phyloP scores from a whole-genome alignment of 1,139 yeast species.

The Saccharomycopsis crataegensis region DNA sequence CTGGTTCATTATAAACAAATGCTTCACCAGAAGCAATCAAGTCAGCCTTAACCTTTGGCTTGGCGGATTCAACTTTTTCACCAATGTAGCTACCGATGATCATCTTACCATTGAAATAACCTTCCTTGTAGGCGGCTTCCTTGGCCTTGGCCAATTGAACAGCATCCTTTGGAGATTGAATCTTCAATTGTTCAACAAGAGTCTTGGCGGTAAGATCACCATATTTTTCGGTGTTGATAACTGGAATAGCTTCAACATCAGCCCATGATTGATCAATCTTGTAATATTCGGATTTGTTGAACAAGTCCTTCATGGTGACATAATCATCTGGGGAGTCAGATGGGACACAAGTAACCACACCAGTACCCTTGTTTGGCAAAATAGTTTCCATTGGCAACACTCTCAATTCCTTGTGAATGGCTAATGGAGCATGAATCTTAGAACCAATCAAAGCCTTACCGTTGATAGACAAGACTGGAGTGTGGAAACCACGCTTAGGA shows the following conservation, averaged over 20 bases:
- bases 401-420: conserved; percentile 62
- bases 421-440: conserved; percentile 77
- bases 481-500: conserved; percentile 76
- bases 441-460: conserved; percentile 84
- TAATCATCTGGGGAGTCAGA: conserved; percentile 97
- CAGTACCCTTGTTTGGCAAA: conserved; percentile 92
- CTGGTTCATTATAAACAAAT: conserved; percentile 92
- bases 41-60: conserved; percentile 79
- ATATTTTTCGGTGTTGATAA: conserved; percentile 74
- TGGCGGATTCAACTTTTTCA: conserved; percentile 84
- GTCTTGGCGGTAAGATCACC: conserved; percentile 87
- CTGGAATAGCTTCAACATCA: conserved; percentile 54
- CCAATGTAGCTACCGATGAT: conserved; percentile 78
- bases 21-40: conserved; percentile 72
- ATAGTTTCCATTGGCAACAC: conserved; percentile 98
- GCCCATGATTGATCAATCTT: conserved; percentile 87
- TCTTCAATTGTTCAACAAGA: conserved; percentile 79
- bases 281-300: conserved; percentile 87
- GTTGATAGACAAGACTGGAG: conserved; percentile 48
- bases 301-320: conserved; percentile 76
- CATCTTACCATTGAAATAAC: conserved; percentile 86
- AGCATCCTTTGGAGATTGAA: conserved; percentile 90
- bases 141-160: conserved; percentile 86
- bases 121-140: conserved; percentile 94
- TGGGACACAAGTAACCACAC: conserved; percentile 98